Base-by-base conservation (phyloP, 2,329 filamentous ascomycete genomes). In the Colletotrichum aenigma region DNA sequence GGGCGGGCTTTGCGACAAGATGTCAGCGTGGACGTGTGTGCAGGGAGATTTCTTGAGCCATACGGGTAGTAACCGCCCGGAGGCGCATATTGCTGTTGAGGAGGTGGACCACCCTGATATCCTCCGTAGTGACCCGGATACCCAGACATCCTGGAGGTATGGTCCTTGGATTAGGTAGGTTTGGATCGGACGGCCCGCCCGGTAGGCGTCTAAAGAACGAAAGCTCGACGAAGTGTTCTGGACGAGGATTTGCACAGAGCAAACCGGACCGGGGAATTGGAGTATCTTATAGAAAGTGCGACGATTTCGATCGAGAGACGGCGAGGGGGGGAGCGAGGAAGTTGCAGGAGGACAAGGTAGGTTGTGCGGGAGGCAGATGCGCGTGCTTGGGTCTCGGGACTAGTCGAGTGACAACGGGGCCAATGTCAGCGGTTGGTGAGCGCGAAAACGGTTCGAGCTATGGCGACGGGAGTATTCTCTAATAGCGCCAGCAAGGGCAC, bases 51-150 rank as follows among this genome's bases (percentile, higher is more conserved):
- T 21, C 81, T 80, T 76, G 80, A 79, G 81, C 81, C 86, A 78
- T 88, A 91, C 88, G 89, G 88, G 79, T 90, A 90, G 81, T 89
- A 89, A 79, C 84, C 82, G 76, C 82, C 83, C 78, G 84, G 84
- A 77, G 88, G 88, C 81, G 77, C 71, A 48, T 78, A 78, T 74
- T 84, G 83, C 71, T 84, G 83, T 76, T 82, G 83, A 70, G 80
- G 83, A 71, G 81, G 81, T 67, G 81, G 83, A 38, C 78, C 81
- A 71, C 82, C 82, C 76, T 82, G 81, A 76, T 85, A 88, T 82
- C 86, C 85, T 77, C 88, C 88, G 82, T 86, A 86, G 74, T 87
- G 83, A 75, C 88, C 88, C 78, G 90, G 91, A 82, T 92, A 93
- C 81, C 91, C 91, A 78, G 92, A 93, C 92, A 93, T 94, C 72